A percentile compares a stretch with the other conserved stretches of the same genome.
These are phyloP conservation scores for Yarrowia alimentaria DNA, from an alignment of 805 yeast species.

Conservation along the genomic window DNA sequence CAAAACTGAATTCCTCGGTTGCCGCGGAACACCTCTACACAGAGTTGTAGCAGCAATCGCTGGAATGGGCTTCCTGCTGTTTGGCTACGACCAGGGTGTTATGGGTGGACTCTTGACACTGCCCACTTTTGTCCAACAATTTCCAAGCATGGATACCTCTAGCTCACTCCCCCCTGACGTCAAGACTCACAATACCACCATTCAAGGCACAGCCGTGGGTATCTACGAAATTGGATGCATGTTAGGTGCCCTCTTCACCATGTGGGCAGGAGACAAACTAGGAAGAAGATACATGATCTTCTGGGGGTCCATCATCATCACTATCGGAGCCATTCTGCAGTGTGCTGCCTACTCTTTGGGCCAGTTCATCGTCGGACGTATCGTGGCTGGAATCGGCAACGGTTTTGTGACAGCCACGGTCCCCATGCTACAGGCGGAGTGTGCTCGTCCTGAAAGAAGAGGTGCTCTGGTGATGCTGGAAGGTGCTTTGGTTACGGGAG, in stretches of 20 bases:
- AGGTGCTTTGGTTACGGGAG: conserved; percentile 69
- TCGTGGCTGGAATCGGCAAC: conserved; percentile 70
- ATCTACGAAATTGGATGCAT: conserved; percentile 61
- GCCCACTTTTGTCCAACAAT: conserved; percentile 35
- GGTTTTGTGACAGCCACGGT: conserved; percentile 76
- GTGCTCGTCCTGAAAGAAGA: conserved; percentile 63
- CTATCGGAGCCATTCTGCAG: conserved; percentile 63
- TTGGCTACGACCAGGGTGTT: conserved; percentile 75
- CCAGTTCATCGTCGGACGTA: conserved; percentile 73
- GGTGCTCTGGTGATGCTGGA: conserved; percentile 68
- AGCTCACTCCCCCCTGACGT: conserved; percentile 4
- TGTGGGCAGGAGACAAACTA: conserved; percentile 50
- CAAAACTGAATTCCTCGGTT: conserved; percentile 29
- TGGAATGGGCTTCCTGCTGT: conserved; percentile 45
- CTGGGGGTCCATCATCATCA: conserved; percentile 54
- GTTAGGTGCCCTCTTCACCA: conserved; percentile 28
- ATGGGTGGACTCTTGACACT: conserved; percentile 73
- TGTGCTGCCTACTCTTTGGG: conserved; percentile 51
- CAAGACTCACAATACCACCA: conserved; percentile 12
- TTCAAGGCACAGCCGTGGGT: conserved; percentile 14
- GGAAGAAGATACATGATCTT: conserved; percentile 69
- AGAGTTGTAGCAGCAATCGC: conserved; percentile 33
- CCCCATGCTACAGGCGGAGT: conserved; percentile 83
- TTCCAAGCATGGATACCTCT: conserved; percentile 30
- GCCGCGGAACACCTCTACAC: conserved; percentile 30